phyloP scores from a whole-genome alignment of 805 yeast genomes.

The Wickerhamomyces mucosus region DNA sequence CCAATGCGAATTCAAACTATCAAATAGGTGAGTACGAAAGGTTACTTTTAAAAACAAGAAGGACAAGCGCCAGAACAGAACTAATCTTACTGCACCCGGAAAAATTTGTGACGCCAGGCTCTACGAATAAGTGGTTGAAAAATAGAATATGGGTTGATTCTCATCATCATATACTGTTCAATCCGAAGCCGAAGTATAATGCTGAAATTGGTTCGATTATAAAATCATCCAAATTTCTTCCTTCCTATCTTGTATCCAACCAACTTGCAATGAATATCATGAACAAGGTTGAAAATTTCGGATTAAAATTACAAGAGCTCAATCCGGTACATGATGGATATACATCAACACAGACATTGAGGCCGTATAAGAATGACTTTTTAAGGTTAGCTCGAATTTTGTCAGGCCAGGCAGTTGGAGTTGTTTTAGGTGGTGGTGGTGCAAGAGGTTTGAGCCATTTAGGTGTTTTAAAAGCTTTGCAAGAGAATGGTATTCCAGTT shows the following conservation, averaged over 20 bases:
- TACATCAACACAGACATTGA: constrained; percentile 21
- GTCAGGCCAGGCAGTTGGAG: constrained; percentile 89
- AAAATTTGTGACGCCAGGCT: constrained; percentile 72
- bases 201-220: not conserved
- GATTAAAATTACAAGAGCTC: constrained; percentile 21
- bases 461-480: constrained; percentile 85
- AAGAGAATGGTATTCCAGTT: constrained; percentile 86
- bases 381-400: constrained; percentile 79
- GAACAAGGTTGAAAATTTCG: constrained; percentile 26
- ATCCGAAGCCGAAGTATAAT: constrained; percentile 4
- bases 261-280: constrained; percentile 21
- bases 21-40: constrained; percentile 82
- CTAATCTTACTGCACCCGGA: constrained; percentile 79
- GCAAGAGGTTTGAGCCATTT: constrained; percentile 91
- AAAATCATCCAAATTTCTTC: not conserved
- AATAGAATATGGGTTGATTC: constrained; percentile 84
- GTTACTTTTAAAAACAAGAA: constrained; percentile 55
- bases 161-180: constrained; percentile 86
- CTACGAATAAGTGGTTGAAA: constrained; percentile 78
- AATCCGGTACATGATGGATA: constrained; percentile 10
- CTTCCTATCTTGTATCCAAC: constrained; percentile 5
- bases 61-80: constrained; percentile 79
- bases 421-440: constrained; percentile 97
- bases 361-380: constrained; percentile 75
- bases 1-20: constrained; percentile 70